Percentiles rank a stretch among this genome's conserved stretches.
Evolutionary conservation across 2,329 filamentous ascomycete genomes (phyloP).

Genomic region (Xylaria sp.): DNA sequence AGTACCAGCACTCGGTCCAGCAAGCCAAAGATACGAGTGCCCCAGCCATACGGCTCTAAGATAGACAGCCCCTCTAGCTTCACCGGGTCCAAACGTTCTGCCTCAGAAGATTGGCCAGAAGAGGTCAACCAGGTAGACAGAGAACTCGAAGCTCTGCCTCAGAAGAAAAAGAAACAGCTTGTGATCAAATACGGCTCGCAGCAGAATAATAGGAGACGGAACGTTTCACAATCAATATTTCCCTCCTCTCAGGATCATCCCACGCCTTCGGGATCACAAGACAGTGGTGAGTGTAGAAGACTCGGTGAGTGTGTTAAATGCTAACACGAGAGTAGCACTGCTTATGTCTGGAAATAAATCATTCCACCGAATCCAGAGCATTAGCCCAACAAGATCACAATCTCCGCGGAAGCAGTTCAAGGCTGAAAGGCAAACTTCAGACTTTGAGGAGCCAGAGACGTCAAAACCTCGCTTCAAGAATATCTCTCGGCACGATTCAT

Average conservation of each 20-base stretch:
- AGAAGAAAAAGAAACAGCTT: conserved; percentile 7
- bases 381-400: conserved; percentile 14
- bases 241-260: conserved; percentile 23
- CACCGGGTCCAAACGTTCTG: conserved; percentile 34
- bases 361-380: conserved; percentile 6
- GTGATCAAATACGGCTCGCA: conserved; percentile 26
- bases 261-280: conserved; percentile 22
- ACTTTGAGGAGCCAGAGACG: conserved; percentile 17
- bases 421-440: neutral
- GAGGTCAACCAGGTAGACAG: conserved; percentile 24
- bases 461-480: conserved; percentile 24
- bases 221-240: conserved; percentile 19
- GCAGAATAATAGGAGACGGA: conserved; percentile 24
- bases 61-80: conserved; percentile 28
- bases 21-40: neutral
- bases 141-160: conserved; percentile 17
- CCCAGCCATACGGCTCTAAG: neutral
- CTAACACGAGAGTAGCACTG: conserved; percentile 11
- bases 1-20: neutral
- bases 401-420: conserved; percentile 22
- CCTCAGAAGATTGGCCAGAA: conserved; percentile 20
- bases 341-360: neutral
- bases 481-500: neutral
- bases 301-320: neutral
- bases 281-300: conserved; percentile 11